Base-by-base conservation (phyloP, 306 rosid species). In the Hippophae rhamnoides region DNA sequence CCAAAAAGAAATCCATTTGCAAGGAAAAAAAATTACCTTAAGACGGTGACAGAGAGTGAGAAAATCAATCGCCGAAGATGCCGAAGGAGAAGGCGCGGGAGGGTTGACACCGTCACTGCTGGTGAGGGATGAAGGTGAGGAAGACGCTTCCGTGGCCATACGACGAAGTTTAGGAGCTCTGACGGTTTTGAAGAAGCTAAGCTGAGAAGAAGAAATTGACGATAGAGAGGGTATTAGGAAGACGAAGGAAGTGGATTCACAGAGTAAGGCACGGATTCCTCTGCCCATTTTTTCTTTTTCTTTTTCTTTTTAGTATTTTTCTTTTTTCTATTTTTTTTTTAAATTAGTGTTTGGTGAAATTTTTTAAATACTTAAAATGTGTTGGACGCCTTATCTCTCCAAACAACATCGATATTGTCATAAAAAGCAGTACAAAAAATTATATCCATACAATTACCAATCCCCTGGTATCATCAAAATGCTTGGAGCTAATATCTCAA, bases 21-120 rank as follows among this genome's bases (percentile, higher is more conserved):
- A 14, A 5, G 2, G 9, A 60, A 41, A 6, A n/a, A 41, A 25
- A 1, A 47, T 52, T 58, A 85, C 93, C 88, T 90, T 90, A 13
- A 90, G 95, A 61, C 78, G 77, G 74, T 85, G 94, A 60, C 97
- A 90, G 48, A 90, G 65, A 5, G 85, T 65, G 76, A 90, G 95
- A 72, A 90, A 87, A 74, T 90, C 87, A 41, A 90, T 82, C 66
- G 82, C 87, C 3, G 87, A 78, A 44, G 85, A 69, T 65, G 85
- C 81, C 6, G 66, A 27, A 12, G 48, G n/a, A 43, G 72, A 64
- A 27, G 83, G 12, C 9, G 70, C 47, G 18, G 81, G 58, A 10
- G 79, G 74, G 53, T 46, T 43, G 58, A 47, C 42, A 68, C 25
- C 60, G 56, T 56, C 79, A 66, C 68, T 71, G 66, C 55, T 45